Evolutionary conservation across 768 basidiomycete genomes (phyloP).

Genomic region (Sutorius australiensis): DNA sequence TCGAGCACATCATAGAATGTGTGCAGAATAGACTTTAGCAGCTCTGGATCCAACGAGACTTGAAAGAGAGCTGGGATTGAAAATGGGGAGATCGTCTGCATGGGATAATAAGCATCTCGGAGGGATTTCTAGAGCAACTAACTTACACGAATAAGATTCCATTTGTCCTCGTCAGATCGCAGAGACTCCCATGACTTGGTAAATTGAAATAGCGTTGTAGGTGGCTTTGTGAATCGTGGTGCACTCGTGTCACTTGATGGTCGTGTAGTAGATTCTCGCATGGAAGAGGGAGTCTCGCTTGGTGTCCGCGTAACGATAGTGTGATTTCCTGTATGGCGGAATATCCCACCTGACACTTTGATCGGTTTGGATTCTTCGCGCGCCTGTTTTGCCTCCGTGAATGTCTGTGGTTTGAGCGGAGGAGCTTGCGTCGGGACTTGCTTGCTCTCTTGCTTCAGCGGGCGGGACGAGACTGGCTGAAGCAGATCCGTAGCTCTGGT

Average conservation of each 20-base stretch:
- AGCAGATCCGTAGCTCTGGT: conserved; percentile 28
- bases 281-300: conserved; percentile 3
- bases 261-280: conserved; percentile 1
- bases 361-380: conserved; percentile 45
- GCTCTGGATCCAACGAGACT: conserved; percentile 61
- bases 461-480: conserved; percentile 39
- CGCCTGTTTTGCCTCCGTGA: conserved; percentile 55
- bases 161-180: conserved; percentile 42
- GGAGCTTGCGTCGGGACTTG: conserved; percentile 4
- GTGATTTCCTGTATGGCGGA: conserved; percentile 58
- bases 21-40: conserved; percentile 56
- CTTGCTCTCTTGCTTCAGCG: conserved; percentile 19
- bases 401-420: conserved; percentile 34
- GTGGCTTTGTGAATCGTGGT: conserved; percentile 22
- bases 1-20: conserved; percentile 40
- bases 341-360: conserved; percentile 68
- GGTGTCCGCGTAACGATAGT: conserved; percentile 48
- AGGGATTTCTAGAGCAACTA: neutral
- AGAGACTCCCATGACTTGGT: conserved; percentile 52
- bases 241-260: conserved; percentile 4
- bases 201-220: conserved; percentile 59
- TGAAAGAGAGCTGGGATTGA: conserved; percentile 62
- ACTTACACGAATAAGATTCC: conserved; percentile 58
- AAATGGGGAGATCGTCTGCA: conserved; percentile 52
- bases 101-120: neutral